Base-by-base conservation (phyloP, 2,329 filamentous ascomycete species). In the Diplodia corticola region DNA sequence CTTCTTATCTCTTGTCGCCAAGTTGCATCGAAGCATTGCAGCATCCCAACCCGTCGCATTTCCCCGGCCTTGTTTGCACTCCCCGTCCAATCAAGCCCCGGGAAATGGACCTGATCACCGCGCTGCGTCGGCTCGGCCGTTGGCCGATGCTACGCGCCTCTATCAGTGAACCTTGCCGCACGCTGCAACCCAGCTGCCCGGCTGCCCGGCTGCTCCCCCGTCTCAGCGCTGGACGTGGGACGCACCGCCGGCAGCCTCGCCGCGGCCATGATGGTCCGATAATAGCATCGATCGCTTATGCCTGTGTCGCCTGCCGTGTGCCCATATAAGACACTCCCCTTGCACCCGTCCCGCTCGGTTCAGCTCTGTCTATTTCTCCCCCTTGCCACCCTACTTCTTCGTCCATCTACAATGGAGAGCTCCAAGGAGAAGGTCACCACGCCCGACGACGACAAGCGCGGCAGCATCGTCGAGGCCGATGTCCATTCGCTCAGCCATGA, bases 401-500 rank as follows among this genome's bases (percentile, higher is more conserved):
- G 57, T 37, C 50, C 40, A 28, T 13, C 48, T 24, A 54, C 51
- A 20, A 65, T 65, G 63, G 63, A 61, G 37, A 65, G 20, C 28
- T 44, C 51, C 63, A 48, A 46, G 51, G 64, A 66, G 44, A 66
- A 66, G 44, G 44, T 15, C 22, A 13, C 20, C 28, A 1, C 30
- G 13, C 26, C 28, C 12, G 64, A 66, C 26, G 64, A 65, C 28
- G 51, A 50, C 53, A 66, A 66, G 64, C 64, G 35, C 44, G 54
- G 44, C 44, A 59, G 53, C 30, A 44, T 66, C n/a, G 30, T 49
- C 28, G 53, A 66, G 26, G 64, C 53, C 30, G 64, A 60, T 13
- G 64, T 53, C 28, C 49, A 63, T n/a, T 65, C 63, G 37, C 33
- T 55, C 15, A 28, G 48, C 37, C 28, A 53, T 37, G 72, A 73